Evolutionary conservation across 2,329 filamentous ascomycete species (phyloP).

Genomic region (Aspergillus neoniger): DNA sequence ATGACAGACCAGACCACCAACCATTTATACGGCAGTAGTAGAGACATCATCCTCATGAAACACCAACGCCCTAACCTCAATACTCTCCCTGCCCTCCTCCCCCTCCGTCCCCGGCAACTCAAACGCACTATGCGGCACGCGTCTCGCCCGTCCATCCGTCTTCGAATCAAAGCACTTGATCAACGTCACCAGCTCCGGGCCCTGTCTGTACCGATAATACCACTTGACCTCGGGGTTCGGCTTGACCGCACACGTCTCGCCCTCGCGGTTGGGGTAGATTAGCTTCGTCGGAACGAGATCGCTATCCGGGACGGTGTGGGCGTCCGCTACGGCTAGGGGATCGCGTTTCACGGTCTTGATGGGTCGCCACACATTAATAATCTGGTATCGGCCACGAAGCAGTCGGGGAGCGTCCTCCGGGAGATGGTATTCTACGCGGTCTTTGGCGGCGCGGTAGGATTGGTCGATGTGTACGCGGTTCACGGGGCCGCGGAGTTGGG

Average conservation of each 20-base stretch:
- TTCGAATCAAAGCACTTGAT: slow-evolving; percentile 66
- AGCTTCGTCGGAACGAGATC: slow-evolving; percentile 54
- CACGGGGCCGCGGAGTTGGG: slow-evolving; percentile 47
- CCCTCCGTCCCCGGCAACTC: slow-evolving; percentile 49
- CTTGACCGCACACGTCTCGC: slow-evolving; percentile 54
- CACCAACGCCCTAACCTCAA: slow-evolving; percentile 58
- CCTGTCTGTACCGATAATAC: slow-evolving; percentile 57
- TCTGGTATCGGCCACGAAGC: slow-evolving; percentile 49
- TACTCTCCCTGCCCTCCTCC: slow-evolving; percentile 51
- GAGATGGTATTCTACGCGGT: slow-evolving; percentile 48
- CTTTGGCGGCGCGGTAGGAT: slow-evolving; percentile 47
- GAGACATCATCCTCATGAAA: slow-evolving; percentile 47
- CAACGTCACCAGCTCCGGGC: slow-evolving; percentile 56
- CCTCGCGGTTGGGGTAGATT: slow-evolving; percentile 54
- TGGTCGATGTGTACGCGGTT: slow-evolving; percentile 57
- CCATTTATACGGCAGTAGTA: too few relatives aligned
- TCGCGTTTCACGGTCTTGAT: slow-evolving; percentile 55
- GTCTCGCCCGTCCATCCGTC: slow-evolving; percentile 54
- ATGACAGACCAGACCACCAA: too few relatives aligned
- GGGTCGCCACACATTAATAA: slow-evolving; percentile 57
- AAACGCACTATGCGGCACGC: slow-evolving; percentile 61
- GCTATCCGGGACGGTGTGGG: slow-evolving; percentile 51
- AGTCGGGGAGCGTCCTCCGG: slow-evolving; percentile 47
- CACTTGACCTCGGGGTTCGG: slow-evolving; percentile 50
- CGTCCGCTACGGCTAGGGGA: slow-evolving; percentile 57